These are phyloP conservation scores for Colletotrichum eremochloae DNA, from an alignment of 2,329 filamentous ascomycete species.

Conservation along the genomic window DNA sequence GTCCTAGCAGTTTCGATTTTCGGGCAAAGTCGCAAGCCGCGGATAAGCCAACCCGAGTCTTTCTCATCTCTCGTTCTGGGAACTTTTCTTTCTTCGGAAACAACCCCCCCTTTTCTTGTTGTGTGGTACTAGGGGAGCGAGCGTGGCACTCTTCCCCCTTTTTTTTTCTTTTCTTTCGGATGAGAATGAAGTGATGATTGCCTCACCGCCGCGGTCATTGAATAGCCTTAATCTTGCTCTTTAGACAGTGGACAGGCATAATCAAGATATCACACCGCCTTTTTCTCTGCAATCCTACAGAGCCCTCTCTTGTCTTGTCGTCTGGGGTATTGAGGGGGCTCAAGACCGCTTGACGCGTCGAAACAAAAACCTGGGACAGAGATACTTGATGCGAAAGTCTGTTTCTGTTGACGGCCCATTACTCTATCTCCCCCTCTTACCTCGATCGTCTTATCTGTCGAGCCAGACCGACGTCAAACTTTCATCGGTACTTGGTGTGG, in stretches of 20 bases:
- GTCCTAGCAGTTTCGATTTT: background rate
- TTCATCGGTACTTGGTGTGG: slow-evolving; percentile 24
- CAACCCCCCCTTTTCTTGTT: background rate
- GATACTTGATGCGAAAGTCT: slow-evolving; percentile 37
- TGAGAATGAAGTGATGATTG: slow-evolving; percentile 24
- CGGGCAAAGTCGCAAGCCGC: slow-evolving; percentile 17
- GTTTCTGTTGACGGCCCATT: slow-evolving; percentile 35
- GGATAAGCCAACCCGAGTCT: background rate
- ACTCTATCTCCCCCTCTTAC: slow-evolving; percentile 5
- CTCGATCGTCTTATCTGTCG: background rate
- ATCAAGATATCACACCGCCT: slow-evolving; percentile 31
- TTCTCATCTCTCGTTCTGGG: slow-evolving; percentile 24
- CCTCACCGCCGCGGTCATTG: slow-evolving; percentile 29
- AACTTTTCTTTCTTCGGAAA: slow-evolving; percentile 20
- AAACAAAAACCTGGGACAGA: slow-evolving; percentile 30
- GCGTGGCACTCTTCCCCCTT: background rate
- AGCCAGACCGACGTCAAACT: background rate
- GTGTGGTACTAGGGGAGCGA: background rate
- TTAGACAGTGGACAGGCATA: slow-evolving; percentile 35
- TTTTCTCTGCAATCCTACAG: slow-evolving; percentile 3
- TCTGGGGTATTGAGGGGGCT: background rate
- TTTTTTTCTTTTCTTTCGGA: slow-evolving; percentile 11
- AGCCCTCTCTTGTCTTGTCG: background rate
- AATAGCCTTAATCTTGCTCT: slow-evolving; percentile 35
- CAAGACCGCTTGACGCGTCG: slow-evolving; percentile 32